A percentile compares a stretch with the other conserved stretches of the same genome.
Conservation (phyloP, 106 monocot species). For the Apostasia shenzhenica region DNA sequence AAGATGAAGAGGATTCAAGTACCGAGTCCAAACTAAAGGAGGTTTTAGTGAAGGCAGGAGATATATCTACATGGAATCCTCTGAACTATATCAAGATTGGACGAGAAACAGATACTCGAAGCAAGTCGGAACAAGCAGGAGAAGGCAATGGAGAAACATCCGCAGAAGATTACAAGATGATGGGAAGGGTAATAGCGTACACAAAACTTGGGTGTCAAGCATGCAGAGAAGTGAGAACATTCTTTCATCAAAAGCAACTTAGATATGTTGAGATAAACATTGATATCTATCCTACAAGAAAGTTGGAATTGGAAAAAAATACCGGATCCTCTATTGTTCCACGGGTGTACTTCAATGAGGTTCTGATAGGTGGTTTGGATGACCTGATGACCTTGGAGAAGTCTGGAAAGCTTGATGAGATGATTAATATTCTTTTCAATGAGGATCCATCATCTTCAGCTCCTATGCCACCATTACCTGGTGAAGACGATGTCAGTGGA, state of each 20-base stretch:
- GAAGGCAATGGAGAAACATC: conserved; percentile 13
- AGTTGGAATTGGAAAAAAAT: conserved; percentile 72
- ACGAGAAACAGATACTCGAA: conserved; percentile 23
- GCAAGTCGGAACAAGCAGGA: conserved; percentile 13
- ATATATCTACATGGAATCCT: conserved; percentile 65
- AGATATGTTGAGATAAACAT: conserved; percentile 72
- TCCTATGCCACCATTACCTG: conserved; percentile 79
- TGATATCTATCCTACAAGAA: conserved; percentile 83
- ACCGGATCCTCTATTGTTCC: conserved; percentile 73
- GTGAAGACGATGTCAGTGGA: conserved; percentile 83
- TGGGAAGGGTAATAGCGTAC: conserved; percentile 77
- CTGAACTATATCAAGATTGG: conserved; percentile 60
- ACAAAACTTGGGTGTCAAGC: conserved; percentile 79
- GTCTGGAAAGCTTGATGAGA: conserved; percentile 63
- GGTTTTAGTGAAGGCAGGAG: conserved; percentile 22
- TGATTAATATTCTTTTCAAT: conserved; percentile 36
- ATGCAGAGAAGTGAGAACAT: conserved; percentile 54
- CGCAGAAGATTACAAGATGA: conserved; percentile 37
- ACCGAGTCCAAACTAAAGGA: conserved; percentile 36
- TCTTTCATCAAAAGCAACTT: conserved; percentile 57
- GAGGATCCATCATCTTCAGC: conserved; percentile 58
- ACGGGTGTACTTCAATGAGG: conserved; percentile 66
- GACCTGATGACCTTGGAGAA: conserved; percentile 62
- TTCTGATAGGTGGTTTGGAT: conserved; percentile 59
- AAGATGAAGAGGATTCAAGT: conserved; percentile 15